phyloP scores from a whole-genome alignment of 2,329 filamentous ascomycete genomes.

The Botryotinia narcissicola region DNA sequence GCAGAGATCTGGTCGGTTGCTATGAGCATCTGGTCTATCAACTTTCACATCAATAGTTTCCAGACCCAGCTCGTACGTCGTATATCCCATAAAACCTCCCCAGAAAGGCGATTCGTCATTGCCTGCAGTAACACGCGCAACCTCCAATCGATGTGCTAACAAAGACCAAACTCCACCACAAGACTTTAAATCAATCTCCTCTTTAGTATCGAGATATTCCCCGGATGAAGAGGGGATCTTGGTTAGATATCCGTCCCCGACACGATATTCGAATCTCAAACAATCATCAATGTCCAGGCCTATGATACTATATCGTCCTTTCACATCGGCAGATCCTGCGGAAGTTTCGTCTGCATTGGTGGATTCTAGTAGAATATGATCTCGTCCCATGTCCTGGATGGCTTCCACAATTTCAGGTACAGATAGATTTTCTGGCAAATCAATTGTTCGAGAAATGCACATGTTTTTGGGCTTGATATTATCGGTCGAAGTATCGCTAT shows the following conservation, averaged over 20 bases:
- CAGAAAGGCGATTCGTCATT: constrained; percentile 56
- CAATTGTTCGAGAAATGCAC: constrained; percentile 45
- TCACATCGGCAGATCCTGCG: constrained; percentile 47
- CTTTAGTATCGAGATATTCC: neutral
- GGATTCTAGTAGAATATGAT: constrained; percentile 59
- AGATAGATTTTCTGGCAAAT: constrained; percentile 47
- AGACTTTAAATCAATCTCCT: constrained; percentile 20
- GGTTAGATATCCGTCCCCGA: constrained; percentile 43
- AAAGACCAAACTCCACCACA: constrained; percentile 38
- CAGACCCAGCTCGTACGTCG: constrained; percentile 66
- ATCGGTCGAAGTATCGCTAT: constrained; percentile 5
- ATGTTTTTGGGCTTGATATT: constrained; percentile 28
- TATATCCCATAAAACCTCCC: constrained; percentile 67
- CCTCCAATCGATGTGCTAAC: constrained; percentile 41
- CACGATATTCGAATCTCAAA: constrained; percentile 56
- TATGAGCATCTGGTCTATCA: constrained; percentile 25
- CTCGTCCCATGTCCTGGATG: constrained; percentile 36
- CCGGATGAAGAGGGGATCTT: constrained; percentile 17
- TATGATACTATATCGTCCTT: constrained; percentile 71
- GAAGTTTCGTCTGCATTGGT: constrained; percentile 51
- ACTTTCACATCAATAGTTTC: constrained; percentile 47
- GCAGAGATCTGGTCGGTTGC: constrained; percentile 53
- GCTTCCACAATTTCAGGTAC: constrained; percentile 54
- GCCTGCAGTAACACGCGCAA: constrained; percentile 41
- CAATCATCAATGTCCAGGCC: constrained; percentile 61